These are phyloP conservation scores for Pyrenophora seminiperda DNA, from an alignment of 2,329 filamentous ascomycete genomes.

Conservation along the genomic window DNA sequence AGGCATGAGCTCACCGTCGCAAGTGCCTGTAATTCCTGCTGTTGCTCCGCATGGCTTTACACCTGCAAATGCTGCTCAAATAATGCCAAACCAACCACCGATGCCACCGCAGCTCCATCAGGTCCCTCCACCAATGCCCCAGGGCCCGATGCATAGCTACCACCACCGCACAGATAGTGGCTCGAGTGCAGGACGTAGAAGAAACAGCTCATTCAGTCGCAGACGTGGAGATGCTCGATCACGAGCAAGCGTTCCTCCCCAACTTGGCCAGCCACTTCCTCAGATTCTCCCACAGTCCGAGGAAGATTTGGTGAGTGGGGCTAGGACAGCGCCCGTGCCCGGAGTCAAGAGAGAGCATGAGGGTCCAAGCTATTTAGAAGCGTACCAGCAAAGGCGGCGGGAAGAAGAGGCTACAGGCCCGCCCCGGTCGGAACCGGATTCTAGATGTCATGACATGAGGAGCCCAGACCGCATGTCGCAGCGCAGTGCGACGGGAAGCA, in stretches of 20 bases:
- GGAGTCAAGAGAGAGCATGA: constrained; percentile 39
- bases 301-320: constrained; percentile 42
- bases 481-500: constrained; percentile 41
- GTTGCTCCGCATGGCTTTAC: constrained; percentile 42
- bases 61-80: constrained; percentile 48
- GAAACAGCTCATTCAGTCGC: constrained; percentile 44
- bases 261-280: constrained; percentile 41
- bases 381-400: constrained; percentile 40
- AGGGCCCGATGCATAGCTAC: constrained; percentile 37
- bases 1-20: constrained; percentile 39
- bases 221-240: constrained; percentile 38
- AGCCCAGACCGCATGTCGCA: constrained; percentile 45
- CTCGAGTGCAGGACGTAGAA: constrained; percentile 37
- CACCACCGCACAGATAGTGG: constrained; percentile 44
- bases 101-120: constrained; percentile 36
- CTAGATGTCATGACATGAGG: constrained; percentile 36
- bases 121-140: constrained; percentile 29
- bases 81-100: constrained; percentile 34
- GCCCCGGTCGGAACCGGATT: constrained; percentile 30
- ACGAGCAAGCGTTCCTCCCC: constrained; percentile 46
- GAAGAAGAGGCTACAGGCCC: constrained; percentile 33
- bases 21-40: constrained; percentile 32
- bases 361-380: constrained; percentile 34
- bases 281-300: constrained; percentile 42
- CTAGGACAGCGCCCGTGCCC: constrained; percentile 42